Evolutionary conservation across 1,284 basidiomycete species (phyloP).

Genomic region (Coriolopsis trogii): DNA sequence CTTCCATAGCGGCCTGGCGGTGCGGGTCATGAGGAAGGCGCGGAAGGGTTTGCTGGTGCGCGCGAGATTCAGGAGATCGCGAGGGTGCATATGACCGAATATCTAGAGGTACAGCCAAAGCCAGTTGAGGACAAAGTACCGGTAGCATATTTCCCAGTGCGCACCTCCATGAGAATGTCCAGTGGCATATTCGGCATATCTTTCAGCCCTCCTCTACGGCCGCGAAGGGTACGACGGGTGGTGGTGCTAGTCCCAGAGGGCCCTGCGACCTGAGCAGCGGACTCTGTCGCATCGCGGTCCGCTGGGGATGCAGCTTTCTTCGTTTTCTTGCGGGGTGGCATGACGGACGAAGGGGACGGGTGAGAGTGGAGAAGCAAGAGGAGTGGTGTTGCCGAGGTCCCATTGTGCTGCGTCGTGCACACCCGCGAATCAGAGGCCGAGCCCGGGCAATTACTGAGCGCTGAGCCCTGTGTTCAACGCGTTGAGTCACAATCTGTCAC

Average conservation of each 20-base stretch:
- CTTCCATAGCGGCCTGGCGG: conserved; percentile 46
- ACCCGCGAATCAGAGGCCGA: too few relatives aligned
- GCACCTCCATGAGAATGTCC: conserved; percentile 2
- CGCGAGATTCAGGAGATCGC: conserved; percentile 48
- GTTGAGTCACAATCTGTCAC: too few relatives aligned
- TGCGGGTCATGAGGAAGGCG: conserved; percentile 39
- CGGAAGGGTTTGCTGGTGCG: conserved; percentile 38
- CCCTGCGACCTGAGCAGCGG: background rate
- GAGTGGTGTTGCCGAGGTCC: too few relatives aligned
- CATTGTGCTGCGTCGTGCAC: too few relatives aligned
- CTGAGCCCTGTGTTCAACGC: too few relatives aligned
- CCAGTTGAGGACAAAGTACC: background rate
- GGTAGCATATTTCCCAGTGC: background rate
- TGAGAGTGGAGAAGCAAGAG: too few relatives aligned
- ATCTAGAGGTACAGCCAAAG: conserved; percentile 43
- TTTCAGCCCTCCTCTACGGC: background rate
- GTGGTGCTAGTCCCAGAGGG: background rate
- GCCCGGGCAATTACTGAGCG: too few relatives aligned
- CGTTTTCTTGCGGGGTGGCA: background rate
- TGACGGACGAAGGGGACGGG: background rate
- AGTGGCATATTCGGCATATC: conserved; percentile 8
- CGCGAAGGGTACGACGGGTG: background rate
- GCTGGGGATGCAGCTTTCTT: background rate
- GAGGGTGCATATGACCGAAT: conserved; percentile 45
- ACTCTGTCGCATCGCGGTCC: background rate